Conservation (phyloP, 2,329 filamentous ascomycete species). For the Ophiocordyceps robertsii region DNA sequence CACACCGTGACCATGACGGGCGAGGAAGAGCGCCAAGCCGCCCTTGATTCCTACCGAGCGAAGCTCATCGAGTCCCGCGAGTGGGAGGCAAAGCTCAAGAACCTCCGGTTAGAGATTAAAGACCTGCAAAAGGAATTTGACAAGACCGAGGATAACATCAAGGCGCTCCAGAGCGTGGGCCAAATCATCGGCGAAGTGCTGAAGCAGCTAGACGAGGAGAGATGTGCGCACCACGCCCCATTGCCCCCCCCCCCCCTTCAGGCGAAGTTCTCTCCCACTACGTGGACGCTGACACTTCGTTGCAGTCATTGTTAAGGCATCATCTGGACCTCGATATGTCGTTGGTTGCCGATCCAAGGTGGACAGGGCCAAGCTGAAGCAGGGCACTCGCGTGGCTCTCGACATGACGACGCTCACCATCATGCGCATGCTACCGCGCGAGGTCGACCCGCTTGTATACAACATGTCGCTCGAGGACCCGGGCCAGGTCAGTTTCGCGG, state of each 20-base stretch:
- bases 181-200: slow-evolving; percentile 99
- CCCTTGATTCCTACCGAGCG: slow-evolving; percentile 63
- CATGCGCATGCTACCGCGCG: slow-evolving; percentile 98
- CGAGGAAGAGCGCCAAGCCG: slow-evolving; percentile 50
- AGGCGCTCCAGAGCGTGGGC: slow-evolving; percentile 94
- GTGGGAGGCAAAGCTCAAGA: slow-evolving; percentile 97
- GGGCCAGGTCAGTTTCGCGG: slow-evolving; percentile 92
- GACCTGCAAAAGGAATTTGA: slow-evolving; percentile 90
- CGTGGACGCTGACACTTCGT: slow-evolving; percentile 1
- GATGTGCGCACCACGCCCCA: slow-evolving; percentile 51
- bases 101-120: slow-evolving; percentile 89
- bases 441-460: slow-evolving; percentile 97
- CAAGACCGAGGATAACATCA: slow-evolving; percentile 97
- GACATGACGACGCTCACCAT: slow-evolving; percentile 99
- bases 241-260: too few species aligned
- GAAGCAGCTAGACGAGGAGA: slow-evolving; percentile 96
- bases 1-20: slow-evolving; percentile 28
- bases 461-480: slow-evolving; percentile 99
- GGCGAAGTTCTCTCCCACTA: neutral
- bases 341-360: slow-evolving; percentile 98
- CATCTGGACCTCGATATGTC: slow-evolving; percentile 91
- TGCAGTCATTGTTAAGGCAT: slow-evolving; percentile 94
- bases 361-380: slow-evolving; percentile 93
- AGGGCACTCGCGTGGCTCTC: slow-evolving; percentile 91
- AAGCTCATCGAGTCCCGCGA: slow-evolving; percentile 90